A percentile compares a stretch with the other conserved stretches of the same genome.
Evolutionary conservation across 495 filamentous ascomycete species (phyloP).

Genomic region (Penicillium diatomitis): DNA sequence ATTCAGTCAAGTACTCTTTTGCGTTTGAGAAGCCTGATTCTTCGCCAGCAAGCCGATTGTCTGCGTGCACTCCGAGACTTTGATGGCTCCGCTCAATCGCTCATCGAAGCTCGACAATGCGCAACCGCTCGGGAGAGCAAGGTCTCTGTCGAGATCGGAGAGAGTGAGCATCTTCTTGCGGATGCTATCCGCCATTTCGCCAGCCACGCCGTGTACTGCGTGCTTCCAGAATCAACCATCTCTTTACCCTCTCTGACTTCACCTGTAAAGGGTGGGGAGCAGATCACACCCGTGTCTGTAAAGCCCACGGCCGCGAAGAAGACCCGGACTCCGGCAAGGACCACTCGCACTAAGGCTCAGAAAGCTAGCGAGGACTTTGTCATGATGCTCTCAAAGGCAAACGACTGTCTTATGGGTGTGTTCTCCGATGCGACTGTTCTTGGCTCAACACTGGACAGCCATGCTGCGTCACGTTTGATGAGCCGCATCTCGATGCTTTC

Average conservation of each 20-base stretch:
- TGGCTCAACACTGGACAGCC: slow-evolving; percentile 39
- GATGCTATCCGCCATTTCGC: slow-evolving; percentile 59
- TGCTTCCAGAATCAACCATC: slow-evolving; percentile 84
- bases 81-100: slow-evolving; percentile 25
- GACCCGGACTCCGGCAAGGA: slow-evolving; percentile 19
- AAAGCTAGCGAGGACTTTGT: slow-evolving; percentile 32
- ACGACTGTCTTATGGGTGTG: slow-evolving; percentile 27
- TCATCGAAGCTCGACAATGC: slow-evolving; percentile 26
- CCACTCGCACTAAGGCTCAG: slow-evolving; percentile 21
- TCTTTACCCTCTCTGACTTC: slow-evolving; percentile 60
- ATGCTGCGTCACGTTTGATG: slow-evolving; percentile 36
- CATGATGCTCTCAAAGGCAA: slow-evolving; percentile 34
- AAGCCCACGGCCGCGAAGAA: slow-evolving; percentile 20
- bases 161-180: slow-evolving; percentile 41
- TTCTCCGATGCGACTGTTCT: slow-evolving; percentile 30
- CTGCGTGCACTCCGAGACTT: slow-evolving; percentile 30
- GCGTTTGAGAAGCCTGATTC: slow-evolving; percentile 50
- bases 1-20: slow-evolving; percentile 49
- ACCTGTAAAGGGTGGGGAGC: slow-evolving; percentile 15
- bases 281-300: slow-evolving; percentile 4
- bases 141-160: slow-evolving; percentile 33
- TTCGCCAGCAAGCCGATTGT: slow-evolving; percentile 54
- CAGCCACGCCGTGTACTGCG: slow-evolving; percentile 75
- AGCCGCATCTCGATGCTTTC: slow-evolving; percentile 40
- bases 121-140: slow-evolving; percentile 29